phyloP scores from a whole-genome alignment of 768 basidiomycete genomes.

The Termitomyces heimii region DNA sequence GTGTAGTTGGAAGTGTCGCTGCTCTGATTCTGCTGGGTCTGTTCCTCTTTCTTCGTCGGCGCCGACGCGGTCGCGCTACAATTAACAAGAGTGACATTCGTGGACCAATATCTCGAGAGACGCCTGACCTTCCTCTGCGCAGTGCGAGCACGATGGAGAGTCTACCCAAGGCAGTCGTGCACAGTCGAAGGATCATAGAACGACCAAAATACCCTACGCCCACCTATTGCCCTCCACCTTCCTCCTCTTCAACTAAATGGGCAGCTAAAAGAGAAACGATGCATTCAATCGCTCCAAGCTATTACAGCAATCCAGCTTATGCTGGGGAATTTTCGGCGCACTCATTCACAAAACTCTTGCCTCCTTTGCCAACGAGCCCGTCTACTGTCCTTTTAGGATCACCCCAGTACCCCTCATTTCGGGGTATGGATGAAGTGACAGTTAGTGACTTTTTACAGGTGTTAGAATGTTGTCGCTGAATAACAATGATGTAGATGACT shows the following conservation, averaged over 20 bases:
- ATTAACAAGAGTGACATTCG: conserved; percentile 19
- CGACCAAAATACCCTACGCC: conserved; percentile 18
- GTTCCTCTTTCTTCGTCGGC: conserved; percentile 22
- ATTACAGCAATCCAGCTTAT: conserved; percentile 20
- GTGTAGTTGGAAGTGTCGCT: conserved; percentile 19
- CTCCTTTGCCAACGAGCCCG: too few species aligned
- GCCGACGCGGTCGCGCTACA: conserved; percentile 7
- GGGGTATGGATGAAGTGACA: conserved; percentile 2
- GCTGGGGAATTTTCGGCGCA: conserved; percentile 18
- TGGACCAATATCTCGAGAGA: too few species aligned
- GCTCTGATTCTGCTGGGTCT: conserved; percentile 16
- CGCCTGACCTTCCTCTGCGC: conserved; percentile 30
- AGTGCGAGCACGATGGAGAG: conserved; percentile 23
- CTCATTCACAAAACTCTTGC: conserved; percentile 20
- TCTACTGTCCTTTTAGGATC: conserved; percentile 9
- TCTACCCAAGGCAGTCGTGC: not conserved
- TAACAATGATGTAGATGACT: conserved; percentile 10
- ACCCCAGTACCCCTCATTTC: not conserved
- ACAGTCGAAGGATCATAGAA: conserved; percentile 1
- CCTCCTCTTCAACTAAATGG: not conserved
- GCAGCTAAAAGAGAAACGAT: conserved; percentile 7
- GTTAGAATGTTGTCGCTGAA: conserved; percentile 4
- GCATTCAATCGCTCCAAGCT: conserved; percentile 34
- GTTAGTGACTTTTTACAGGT: not conserved
- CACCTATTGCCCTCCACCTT: conserved; percentile 17